Evolutionary conservation across 176 grass and related monocot species (phyloP).

Genomic region (Oryza glaberrima): DNA sequence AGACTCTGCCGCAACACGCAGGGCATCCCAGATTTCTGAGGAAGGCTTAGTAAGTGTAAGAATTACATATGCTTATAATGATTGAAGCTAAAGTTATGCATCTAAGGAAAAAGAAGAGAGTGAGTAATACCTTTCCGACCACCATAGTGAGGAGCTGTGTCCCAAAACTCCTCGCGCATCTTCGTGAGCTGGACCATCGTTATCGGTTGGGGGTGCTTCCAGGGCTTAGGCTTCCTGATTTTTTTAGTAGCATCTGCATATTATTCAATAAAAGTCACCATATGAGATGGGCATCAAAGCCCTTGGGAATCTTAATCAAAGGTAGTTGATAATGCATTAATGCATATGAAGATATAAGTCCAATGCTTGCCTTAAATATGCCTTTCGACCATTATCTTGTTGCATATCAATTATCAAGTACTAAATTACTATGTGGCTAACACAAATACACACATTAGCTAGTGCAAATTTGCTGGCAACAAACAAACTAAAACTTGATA

Average conservation of each 20-base stretch:
- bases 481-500: neutral
- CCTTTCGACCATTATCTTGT: constrained; percentile 19
- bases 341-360: constrained; percentile 7
- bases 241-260: constrained; percentile 62
- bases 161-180: constrained; percentile 72
- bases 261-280: neutral
- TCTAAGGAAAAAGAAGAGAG: constrained; percentile 8
- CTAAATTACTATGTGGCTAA: neutral
- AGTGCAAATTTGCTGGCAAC: neutral
- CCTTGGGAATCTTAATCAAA: neutral
- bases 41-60: constrained; percentile 26
- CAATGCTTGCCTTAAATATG: neutral
- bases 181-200: constrained; percentile 61
- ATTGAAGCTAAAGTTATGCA: constrained; percentile 17
- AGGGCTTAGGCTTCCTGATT: constrained; percentile 69
- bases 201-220: constrained; percentile 72
- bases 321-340: neutral
- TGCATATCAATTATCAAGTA: neutral
- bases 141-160: constrained; percentile 81
- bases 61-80: neutral
- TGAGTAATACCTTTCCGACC: constrained; percentile 62
- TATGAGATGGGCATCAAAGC: constrained; percentile 27
- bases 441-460: constrained; percentile 20
- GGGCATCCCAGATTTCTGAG: constrained; percentile 85
- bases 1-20: constrained; percentile 64